phyloP scores from a whole-genome alignment of 1,284 basidiomycete genomes.

The Inonotus hispidus region DNA sequence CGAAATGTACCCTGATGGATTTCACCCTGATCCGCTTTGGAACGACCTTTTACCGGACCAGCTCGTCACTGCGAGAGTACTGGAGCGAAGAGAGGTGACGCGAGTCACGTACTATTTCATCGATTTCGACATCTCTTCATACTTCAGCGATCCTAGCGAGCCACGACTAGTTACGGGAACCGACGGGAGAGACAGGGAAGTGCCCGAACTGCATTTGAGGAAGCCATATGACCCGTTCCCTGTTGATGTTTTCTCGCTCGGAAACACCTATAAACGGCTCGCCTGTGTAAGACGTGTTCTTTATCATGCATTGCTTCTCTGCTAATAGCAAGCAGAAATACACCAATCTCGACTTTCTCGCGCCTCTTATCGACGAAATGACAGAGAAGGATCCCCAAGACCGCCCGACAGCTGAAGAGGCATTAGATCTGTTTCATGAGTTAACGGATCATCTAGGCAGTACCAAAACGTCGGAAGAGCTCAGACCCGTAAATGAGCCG shows the following conservation, averaged over 20 bases:
- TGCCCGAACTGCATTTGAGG: background rate
- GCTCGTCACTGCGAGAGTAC: background rate
- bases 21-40: slow-evolving; percentile 22
- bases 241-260: slow-evolving; percentile 9
- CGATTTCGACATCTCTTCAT: slow-evolving; percentile 36
- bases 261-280: background rate
- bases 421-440: slow-evolving; percentile 1
- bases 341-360: slow-evolving; percentile 23
- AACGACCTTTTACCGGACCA: background rate
- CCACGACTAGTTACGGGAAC: background rate
- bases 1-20: slow-evolving; percentile 24
- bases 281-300: background rate
- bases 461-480: background rate
- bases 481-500: background rate
- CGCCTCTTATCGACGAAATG: slow-evolving; percentile 23
- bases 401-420: slow-evolving; percentile 21
- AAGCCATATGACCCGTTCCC: slow-evolving; percentile 8
- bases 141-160: background rate
- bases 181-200: background rate
- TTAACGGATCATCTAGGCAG: background rate
- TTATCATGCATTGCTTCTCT: background rate
- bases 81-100: background rate
- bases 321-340: slow-evolving; percentile 19
- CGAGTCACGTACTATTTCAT: too few relatives aligned
- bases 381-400: slow-evolving; percentile 17